Base-by-base conservation (phyloP, 1,284 basidiomycete genomes). In the Coniferiporia weirii region DNA sequence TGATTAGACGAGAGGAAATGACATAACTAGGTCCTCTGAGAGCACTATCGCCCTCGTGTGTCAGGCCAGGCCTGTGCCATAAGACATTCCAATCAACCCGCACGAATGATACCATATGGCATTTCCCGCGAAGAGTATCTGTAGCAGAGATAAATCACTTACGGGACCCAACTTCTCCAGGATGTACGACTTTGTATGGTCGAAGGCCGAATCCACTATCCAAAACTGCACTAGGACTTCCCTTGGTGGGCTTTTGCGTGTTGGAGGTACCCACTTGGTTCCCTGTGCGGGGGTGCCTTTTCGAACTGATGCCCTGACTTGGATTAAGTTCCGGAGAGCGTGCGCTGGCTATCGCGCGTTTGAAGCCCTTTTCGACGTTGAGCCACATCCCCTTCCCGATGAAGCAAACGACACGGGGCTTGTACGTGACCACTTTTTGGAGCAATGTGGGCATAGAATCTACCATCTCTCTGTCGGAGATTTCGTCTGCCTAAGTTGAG, bases 331-430 rank as follows among this genome's bases (percentile, higher is more conserved):
- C 53, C 12, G n/a, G 10, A 32, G 36, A 20, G 8, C 15, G 6
- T 6, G 45, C 6, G 15, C 27, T 22, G 54, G 59, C 63, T 1
- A 61, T 59, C 2, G 60, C 59, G 36, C 61, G 64, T 51, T 66
- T 63, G 8, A 72, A 67, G 2, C 73, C 71, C 7, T 67, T 64
- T 55, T 74, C 73, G 50, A 73, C 73, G n/a, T 72, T 67, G 53
- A 75, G 71, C 72, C 75, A 76, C 43, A 80, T 78, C 59, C 73
- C 75, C 66, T 77, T 78, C 1, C 77, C 77, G 36, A 79, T 76
- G 58, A 78, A 76, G 59, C 75, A 76, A 10, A 89, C 78, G 3
- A 87, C 73, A 1, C 74, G 73, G 0, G 89, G 89, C 1, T 76
- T 76, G 61, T 76, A 75, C n/a, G 64, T 68, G 0, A 71, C 64